Percentiles rank a stretch among this genome's conserved stretches.
Evolutionary conservation across 805 yeast species (phyloP).

Genomic region (Cyberlindnera galapagoensis): DNA sequence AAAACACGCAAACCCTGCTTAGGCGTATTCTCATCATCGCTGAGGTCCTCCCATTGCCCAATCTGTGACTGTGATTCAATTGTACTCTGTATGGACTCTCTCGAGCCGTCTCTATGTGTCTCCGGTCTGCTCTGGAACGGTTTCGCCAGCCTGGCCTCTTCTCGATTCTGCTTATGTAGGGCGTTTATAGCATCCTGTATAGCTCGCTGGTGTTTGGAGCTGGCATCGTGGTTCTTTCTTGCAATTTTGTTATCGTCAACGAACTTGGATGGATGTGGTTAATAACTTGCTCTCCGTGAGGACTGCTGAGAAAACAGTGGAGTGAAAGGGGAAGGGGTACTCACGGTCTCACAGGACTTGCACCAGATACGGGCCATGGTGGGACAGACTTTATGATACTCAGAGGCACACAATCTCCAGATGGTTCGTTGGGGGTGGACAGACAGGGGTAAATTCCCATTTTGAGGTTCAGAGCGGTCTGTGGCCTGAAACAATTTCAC

Average conservation of each 20-base stretch:
- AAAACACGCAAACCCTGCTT: too few species aligned
- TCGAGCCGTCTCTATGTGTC: slow-evolving; percentile 18
- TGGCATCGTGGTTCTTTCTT: slow-evolving; percentile 28
- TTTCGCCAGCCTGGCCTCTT: too few species aligned
- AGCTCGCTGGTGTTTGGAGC: slow-evolving; percentile 26
- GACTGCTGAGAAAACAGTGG: too few species aligned
- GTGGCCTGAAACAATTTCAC: too few species aligned
- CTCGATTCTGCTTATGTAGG: slow-evolving; percentile 23
- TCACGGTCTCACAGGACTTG: slow-evolving; percentile 30
- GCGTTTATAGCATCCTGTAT: slow-evolving; percentile 19
- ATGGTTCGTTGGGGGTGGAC: too few species aligned
- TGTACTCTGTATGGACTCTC: too few species aligned
- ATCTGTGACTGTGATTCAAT: slow-evolving; percentile 4
- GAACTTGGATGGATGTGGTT: slow-evolving; percentile 23
- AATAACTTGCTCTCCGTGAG: neutral
- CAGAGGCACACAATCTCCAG: too few species aligned
- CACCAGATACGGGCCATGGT: slow-evolving; percentile 18
- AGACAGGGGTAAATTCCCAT: too few species aligned
- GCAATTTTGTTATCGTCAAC: slow-evolving; percentile 30
- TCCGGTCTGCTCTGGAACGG: too few species aligned
- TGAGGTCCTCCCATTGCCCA: slow-evolving; percentile 15
- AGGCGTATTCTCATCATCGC: too few species aligned
- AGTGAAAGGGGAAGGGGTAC: slow-evolving; percentile 6
- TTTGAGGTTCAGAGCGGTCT: too few species aligned
- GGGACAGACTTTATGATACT: too few species aligned